phyloP scores from a whole-genome alignment of 2,329 filamentous ascomycete genomes.

The Phoma herbarum region DNA sequence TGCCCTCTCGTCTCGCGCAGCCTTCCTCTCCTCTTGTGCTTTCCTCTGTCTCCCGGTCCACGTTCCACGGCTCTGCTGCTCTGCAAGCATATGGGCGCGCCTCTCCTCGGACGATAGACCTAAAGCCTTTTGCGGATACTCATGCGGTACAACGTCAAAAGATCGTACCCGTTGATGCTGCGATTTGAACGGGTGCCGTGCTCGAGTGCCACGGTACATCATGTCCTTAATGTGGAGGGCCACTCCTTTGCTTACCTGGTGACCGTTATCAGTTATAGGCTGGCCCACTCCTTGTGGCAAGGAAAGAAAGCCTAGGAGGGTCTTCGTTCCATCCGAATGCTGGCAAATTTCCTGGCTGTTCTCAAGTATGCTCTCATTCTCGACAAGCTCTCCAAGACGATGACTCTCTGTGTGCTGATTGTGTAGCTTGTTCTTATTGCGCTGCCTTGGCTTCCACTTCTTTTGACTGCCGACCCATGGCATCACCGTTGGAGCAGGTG shows the following conservation, averaged over 20 bases:
- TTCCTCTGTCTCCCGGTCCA: neutral
- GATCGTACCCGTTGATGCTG: no score
- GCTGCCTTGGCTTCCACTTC: neutral
- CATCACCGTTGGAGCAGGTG: no score
- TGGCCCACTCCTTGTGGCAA: neutral
- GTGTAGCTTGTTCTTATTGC: neutral
- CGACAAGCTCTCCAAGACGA: neutral
- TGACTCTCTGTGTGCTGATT: neutral
- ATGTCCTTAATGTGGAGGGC: neutral
- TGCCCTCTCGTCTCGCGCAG: neutral
- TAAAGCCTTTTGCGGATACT: conserved; percentile 4
- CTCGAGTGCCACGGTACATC: neutral
- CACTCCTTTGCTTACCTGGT: neutral
- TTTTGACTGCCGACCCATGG: neutral
- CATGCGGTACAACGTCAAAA: neutral
- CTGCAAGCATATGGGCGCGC: neutral
- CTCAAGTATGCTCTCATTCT: neutral
- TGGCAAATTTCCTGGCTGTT: neutral
- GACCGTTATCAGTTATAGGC: neutral
- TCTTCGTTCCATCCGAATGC: neutral
- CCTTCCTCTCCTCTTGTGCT: neutral
- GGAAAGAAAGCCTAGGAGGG: neutral
- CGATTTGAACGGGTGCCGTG: neutral
- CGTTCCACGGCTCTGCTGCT: neutral
- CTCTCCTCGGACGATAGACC: conserved; percentile 1